Evolutionary conservation across 768 basidiomycete genomes (phyloP), one percentile per base, ranked within the genome.

Genomic region (Psilocybe cubensis): DNA sequence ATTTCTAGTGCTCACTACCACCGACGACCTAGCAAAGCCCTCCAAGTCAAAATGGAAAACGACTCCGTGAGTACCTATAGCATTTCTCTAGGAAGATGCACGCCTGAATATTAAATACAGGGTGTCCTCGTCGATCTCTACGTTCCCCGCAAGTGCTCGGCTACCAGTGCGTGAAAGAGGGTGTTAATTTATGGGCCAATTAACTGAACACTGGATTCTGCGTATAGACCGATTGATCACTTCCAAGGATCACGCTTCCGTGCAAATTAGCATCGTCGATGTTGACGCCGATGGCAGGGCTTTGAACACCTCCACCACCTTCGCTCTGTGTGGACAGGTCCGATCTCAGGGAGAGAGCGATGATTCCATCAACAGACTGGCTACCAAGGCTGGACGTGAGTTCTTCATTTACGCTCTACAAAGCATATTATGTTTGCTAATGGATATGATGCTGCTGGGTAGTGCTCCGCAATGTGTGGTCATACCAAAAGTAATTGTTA

Each of bases 91-190:
- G n/a, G 33, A 24, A 43, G 49, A 46, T 33, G n/a, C 27, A 48
- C n/a, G 44, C 51, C 45, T 59, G 52, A 52, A 47, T 17, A 4
- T 42, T 11, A 35, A 33, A 56, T 63, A 38, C 61, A 97, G 93
- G 96, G 97, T 79, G 83, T 92, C 74, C 96, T 99, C 76, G 97
- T 99, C 72, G 97, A 98, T 84, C 95, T 99, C 79, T 99, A 99
- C 82, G 96, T 98, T 72, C 97, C 97, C 77, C 93, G 97, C 85
- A 98, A 98, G 79, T 98, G 97, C 76, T 87, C 94, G 72, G 95
- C 96, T 53, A 96, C 95, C 68, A 96, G 95, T 97, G 71, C 73
- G 92, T 86, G 57, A n/a, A 18, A 51, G 50, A 38, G 12, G 27
- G 24, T 12, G 23, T 46, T 52, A 54, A 43, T 44, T 50, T 44